phyloP scores from a whole-genome alignment of 352 stramenopile species.

The Pythium aquatile region DNA sequence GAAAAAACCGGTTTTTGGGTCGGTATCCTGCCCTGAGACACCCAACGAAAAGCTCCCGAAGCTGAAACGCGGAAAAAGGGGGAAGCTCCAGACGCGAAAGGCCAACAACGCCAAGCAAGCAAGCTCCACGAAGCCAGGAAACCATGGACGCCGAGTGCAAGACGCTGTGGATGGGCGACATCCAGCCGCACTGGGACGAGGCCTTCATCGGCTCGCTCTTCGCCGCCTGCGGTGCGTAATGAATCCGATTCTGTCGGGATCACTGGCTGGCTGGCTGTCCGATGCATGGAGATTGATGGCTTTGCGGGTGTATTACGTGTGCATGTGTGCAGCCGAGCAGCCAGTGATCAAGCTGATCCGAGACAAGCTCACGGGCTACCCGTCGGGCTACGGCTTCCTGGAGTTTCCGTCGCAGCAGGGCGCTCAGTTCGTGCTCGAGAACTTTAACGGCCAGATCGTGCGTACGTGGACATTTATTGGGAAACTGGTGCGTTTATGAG shows the following conservation, averaged over 20 bases:
- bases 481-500: background rate
- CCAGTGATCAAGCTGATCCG: conserved; percentile 90
- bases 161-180: conserved; percentile 90
- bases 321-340: conserved; percentile 48
- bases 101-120: background rate
- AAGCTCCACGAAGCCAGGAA: background rate
- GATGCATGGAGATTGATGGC: background rate
- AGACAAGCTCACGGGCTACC: conserved; percentile 87
- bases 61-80: conserved; percentile 23
- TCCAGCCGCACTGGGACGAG: conserved; percentile 91
- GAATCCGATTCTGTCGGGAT: background rate
- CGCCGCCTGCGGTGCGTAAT: conserved; percentile 48
- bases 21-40: conserved; percentile 27
- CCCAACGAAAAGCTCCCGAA: conserved; percentile 11
- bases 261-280: background rate
- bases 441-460: conserved; percentile 86
- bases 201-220: conserved; percentile 87
- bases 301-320: background rate
- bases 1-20: conserved; percentile 24
- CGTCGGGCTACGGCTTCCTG: conserved; percentile 89
- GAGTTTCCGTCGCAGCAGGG: conserved; percentile 85
- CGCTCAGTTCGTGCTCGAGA: conserved; percentile 83
- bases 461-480: conserved; percentile 39
- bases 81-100: conserved; percentile 9
- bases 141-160: conserved; percentile 64